Base-by-base conservation (phyloP, 2,329 filamentous ascomycete genomes). In the Fusarium humuli region DNA sequence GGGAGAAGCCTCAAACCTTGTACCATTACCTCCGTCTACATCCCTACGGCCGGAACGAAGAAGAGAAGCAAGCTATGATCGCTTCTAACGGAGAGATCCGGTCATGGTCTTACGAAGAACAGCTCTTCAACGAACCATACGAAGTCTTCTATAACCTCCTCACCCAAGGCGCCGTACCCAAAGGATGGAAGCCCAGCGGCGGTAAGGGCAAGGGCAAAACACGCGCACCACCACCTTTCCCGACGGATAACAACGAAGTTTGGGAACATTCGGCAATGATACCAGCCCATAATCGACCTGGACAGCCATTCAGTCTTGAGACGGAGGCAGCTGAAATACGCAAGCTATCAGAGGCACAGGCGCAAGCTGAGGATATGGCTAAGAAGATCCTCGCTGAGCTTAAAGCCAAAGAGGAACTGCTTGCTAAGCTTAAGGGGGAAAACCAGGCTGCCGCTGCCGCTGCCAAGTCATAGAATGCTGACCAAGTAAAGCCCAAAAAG, bases 51-150 rank as follows among this genome's bases (percentile, higher is more conserved):
- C 86, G 94, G 61, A 92, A 90, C 73, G 93, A 97, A 75, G 91
- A 89, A 57, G 89, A 92, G 79, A 92, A 87, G 76, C 86, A 88
- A 72, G 83, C 83, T 66, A 87, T 85, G 87, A 80, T 85, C 65
- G 80, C 77, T 56, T 88, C 83, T 80, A 87, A 82, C 82, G 88
- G 82, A 71, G 86, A 91, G 75, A 90, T 98, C 46, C 84, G 91
- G 32, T 89, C 90, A 53, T 95, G 96, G 86, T 91, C 90, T 62
- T 94, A 98, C 77, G 96, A 99, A 80, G 94, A 97, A 77, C 92
- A 98, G 71, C 88, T 98, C 52, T 99, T 99, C 86, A 98, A 97
- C 82, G 96, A 99, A 80, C 96, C 96, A 0, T 96, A 94, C 74
- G 93, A 97, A 80, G 89, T 92, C 47, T 95, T 99, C 77, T 98